phyloP scores from a whole-genome alignment of 2,329 filamentous ascomycete genomes.

The Zelopaecilomyces penicillatus region DNA sequence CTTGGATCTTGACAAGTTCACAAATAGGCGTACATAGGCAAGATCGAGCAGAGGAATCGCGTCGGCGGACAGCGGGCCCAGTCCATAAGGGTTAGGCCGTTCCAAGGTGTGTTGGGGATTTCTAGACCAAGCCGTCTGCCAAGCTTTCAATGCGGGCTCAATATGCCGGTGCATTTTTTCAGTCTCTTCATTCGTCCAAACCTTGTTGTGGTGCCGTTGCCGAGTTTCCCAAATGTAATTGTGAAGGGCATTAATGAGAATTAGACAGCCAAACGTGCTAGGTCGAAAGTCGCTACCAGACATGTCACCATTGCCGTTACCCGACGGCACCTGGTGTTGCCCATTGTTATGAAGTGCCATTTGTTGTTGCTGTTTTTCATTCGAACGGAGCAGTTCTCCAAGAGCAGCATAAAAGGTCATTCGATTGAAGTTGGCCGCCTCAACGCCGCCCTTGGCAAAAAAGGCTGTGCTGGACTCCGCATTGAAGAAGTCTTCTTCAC shows the following conservation, averaged over 20 bases:
- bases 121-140: slow-evolving; percentile 86
- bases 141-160: slow-evolving; percentile 85
- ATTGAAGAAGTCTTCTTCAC: slow-evolving; percentile 84
- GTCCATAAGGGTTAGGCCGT: slow-evolving; percentile 73
- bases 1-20: slow-evolving; percentile 86
- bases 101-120: slow-evolving; percentile 80
- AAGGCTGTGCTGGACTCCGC: slow-evolving; percentile 79
- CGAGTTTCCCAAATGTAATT: slow-evolving; percentile 98
- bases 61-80: slow-evolving; percentile 78
- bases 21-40: slow-evolving; percentile 85
- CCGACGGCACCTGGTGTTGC: slow-evolving; percentile 1
- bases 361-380: slow-evolving; percentile 52
- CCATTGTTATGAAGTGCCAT: slow-evolving; percentile 13
- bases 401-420: slow-evolving; percentile 77
- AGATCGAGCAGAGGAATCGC: slow-evolving; percentile 85
- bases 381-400: slow-evolving; percentile 70
- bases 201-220: slow-evolving; percentile 76
- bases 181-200: slow-evolving; percentile 87
- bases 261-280: slow-evolving; percentile 84
- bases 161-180: slow-evolving; percentile 95
- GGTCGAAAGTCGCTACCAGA: slow-evolving; percentile 60
- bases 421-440: slow-evolving; percentile 59
- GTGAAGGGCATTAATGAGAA: slow-evolving; percentile 89
- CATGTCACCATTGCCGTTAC: slow-evolving; percentile 27
- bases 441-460: slow-evolving; percentile 64